A percentile compares a stretch with the other conserved stretches of the same genome.
phyloP scores from a whole-genome alignment of 2,329 filamentous ascomycete genomes.

The Chaetomium olivaceum region DNA sequence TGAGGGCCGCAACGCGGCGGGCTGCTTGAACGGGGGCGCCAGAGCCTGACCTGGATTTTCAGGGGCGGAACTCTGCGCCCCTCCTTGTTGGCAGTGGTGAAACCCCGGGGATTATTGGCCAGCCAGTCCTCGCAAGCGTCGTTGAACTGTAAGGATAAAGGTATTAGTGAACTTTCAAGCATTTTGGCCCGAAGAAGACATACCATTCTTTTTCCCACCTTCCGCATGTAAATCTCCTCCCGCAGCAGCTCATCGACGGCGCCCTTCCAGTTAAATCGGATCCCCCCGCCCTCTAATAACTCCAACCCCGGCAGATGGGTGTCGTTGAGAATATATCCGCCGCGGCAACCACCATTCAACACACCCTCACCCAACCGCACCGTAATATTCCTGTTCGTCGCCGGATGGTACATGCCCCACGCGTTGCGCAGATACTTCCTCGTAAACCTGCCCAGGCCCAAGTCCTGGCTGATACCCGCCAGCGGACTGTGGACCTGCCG shows the following conservation, averaged over 20 bases:
- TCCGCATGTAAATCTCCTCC: conserved; percentile 18
- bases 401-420: background rate
- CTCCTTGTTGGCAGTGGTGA: background rate
- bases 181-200: background rate
- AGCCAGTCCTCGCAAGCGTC: background rate
- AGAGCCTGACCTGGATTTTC: conserved; percentile 2
- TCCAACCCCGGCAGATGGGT: conserved; percentile 2
- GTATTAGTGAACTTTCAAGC: background rate
- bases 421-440: background rate
- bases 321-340: conserved; percentile 16
- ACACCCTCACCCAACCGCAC: conserved; percentile 11
- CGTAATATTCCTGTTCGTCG: background rate
- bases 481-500: background rate
- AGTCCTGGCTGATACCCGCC: background rate
- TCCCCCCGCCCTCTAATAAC: background rate
- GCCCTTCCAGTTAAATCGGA: conserved; percentile 10
- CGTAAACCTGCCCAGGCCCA: background rate
- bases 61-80: background rate
- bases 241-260: conserved; percentile 10
- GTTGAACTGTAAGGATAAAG: background rate
- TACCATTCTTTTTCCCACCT: conserved; percentile 7
- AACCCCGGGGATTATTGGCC: background rate
- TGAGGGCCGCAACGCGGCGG: conserved; percentile 10
- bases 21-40: background rate
- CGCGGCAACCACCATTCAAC: conserved; percentile 1